A percentile compares a stretch with the other conserved stretches of the same genome.
phyloP scores from a whole-genome alignment of 2,329 filamentous ascomycete species.

The Plenodomus biglobosus region DNA sequence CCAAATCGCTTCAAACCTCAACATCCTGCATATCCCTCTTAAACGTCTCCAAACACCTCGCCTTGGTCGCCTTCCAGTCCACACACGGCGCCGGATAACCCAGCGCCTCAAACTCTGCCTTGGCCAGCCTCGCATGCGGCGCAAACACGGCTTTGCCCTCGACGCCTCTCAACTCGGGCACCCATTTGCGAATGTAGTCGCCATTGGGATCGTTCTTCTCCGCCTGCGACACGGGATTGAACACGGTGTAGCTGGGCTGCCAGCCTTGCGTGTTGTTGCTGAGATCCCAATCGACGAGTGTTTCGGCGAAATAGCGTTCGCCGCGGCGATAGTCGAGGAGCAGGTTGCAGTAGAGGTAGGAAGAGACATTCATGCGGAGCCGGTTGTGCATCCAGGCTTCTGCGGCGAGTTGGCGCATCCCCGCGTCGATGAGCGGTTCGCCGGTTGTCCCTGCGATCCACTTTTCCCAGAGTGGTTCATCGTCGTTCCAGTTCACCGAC shows the following conservation, averaged over 20 bases:
- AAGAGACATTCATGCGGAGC: slow-evolving; percentile 53
- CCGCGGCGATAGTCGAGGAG: slow-evolving; percentile 54
- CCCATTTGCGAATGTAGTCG: slow-evolving; percentile 44
- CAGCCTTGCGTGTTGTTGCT: slow-evolving; percentile 56
- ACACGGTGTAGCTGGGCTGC: slow-evolving; percentile 55
- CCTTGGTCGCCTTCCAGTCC: slow-evolving; percentile 48
- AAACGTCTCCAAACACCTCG: slow-evolving; percentile 48
- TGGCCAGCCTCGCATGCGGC: slow-evolving; percentile 48
- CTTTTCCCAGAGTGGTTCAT: slow-evolving; percentile 53
- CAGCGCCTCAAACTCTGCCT: slow-evolving; percentile 53
- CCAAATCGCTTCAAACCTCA: too few species aligned
- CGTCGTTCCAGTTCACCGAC: slow-evolving; percentile 54
- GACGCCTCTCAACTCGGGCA: slow-evolving; percentile 44
- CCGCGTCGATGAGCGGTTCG: slow-evolving; percentile 54
- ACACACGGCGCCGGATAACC: slow-evolving; percentile 52
- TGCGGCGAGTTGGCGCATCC: slow-evolving; percentile 53
- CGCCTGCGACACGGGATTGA: slow-evolving; percentile 47
- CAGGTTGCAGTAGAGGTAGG: slow-evolving; percentile 53
- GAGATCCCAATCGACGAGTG: slow-evolving; percentile 53
- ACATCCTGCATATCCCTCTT: slow-evolving; percentile 50
- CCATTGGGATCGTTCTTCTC: slow-evolving; percentile 44
- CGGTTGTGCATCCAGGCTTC: slow-evolving; percentile 58
- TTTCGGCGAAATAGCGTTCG: slow-evolving; percentile 56
- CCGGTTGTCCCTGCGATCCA: slow-evolving; percentile 53
- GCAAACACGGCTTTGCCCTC: slow-evolving; percentile 54